Evolutionary conservation across 208 protist genomes (phyloP), one percentile per base, ranked within the genome.

Genomic region (Trichomonas vaginalis): DNA sequence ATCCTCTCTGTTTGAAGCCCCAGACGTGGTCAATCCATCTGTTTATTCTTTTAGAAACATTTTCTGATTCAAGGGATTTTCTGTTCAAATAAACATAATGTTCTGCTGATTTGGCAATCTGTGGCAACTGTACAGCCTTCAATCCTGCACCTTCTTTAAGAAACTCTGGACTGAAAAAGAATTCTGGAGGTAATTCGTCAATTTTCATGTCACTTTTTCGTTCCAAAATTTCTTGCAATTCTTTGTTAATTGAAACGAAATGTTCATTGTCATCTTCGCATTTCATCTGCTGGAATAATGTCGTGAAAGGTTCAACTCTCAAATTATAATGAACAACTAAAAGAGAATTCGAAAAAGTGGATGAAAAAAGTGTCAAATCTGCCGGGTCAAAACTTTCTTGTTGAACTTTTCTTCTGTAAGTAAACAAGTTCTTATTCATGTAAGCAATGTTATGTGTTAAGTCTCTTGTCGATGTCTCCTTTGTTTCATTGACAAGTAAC

Each of bases 221-320:
- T 27, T 70, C 56, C 10, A 46, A 4, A 46, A 88, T 47, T 4
- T 40, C 35, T 47, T 88, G 35, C 0, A 45, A 48, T 47, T 35
- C 32, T 32, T 88, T 88, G 3, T 9, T 0, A 47, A 88, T 40
- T 17, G 82, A 88, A 0, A 40, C 27, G 39, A 95, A 95, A 39
- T 51, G 47, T 70, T 46, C 39, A 70, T 70, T 3, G 35, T 40
- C 27, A 6, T 21, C 47, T 35, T 95, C 88, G 35, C 61, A 95
- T 45, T 95, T 95, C 56, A 96, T 92, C 2, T 10, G 6, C 32
- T 95, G 96, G 95, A 97, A 82, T 12, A 96, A 48, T 15, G 88
- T 80, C 0, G 96, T 86, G 87, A 97, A 97, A 17, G 96, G 96
- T 40, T 97, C 96, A 9, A 97, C 17, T 35, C 96, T 70, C 0